Conservation (phyloP, 257 asterid genomes). For the Ocimum tenuiflorum region DNA sequence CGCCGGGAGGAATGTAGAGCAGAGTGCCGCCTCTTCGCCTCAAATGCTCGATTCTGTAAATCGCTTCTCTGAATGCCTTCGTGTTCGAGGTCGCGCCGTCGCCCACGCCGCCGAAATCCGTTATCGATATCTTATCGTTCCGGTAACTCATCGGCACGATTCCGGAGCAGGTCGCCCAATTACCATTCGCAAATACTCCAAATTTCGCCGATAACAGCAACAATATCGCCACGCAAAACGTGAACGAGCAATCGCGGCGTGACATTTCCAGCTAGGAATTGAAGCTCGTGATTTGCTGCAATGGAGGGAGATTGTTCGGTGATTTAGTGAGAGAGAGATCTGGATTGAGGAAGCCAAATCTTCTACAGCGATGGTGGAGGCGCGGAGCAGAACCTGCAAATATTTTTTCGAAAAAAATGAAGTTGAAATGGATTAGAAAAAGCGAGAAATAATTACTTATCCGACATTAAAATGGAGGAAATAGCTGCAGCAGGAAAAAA, state of each 20-base stretch:
- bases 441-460: background rate
- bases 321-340: slow-evolving; percentile 6
- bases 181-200: slow-evolving; percentile 30
- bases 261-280: slow-evolving; percentile 30
- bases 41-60: slow-evolving; percentile 70
- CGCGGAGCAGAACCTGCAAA: slow-evolving; percentile 4
- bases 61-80: slow-evolving; percentile 72
- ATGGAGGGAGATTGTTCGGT: background rate
- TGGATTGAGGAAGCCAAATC: slow-evolving; percentile 32
- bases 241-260: background rate
- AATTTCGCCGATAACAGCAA: too few relatives aligned
- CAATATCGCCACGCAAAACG: slow-evolving; percentile 18
- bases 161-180: slow-evolving; percentile 63
- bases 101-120: slow-evolving; percentile 78
- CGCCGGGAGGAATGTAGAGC: slow-evolving; percentile 86
- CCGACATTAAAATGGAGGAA: background rate
- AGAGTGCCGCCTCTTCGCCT: slow-evolving; percentile 78
- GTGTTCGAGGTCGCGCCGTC: slow-evolving; percentile 75
- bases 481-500: slow-evolving; percentile 4
- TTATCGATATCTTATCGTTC: slow-evolving; percentile 64
- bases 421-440: background rate
- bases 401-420: background rate
- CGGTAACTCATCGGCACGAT: slow-evolving; percentile 78
- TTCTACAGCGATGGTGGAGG: background rate
- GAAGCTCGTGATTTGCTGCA: background rate